Evolutionary conservation across 23 red algal genomes (phyloP).

Genomic region (Chondrus crispus): DNA sequence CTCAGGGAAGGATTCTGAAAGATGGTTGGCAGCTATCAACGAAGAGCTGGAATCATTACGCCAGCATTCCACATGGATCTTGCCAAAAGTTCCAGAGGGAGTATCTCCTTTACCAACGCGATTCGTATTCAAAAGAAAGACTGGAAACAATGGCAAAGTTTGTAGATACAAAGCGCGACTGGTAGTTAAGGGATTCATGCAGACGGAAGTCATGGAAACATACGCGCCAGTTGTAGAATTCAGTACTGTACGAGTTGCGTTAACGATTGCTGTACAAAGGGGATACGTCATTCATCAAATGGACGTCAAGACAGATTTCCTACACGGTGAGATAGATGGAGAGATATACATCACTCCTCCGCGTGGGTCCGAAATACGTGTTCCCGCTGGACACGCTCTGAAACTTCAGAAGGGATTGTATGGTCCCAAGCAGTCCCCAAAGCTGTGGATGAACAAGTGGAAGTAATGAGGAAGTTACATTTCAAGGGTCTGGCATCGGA

Average conservation of each 20-base stretch:
- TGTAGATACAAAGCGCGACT: background rate
- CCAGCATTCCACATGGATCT: background rate
- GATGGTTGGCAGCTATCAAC: background rate
- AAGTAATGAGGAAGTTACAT: background rate
- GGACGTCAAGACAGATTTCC: background rate
- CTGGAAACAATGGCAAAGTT: background rate
- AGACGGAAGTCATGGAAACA: background rate
- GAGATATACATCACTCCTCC: background rate
- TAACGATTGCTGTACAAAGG: background rate
- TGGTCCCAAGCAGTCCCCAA: conserved; percentile 21
- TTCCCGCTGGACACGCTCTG: background rate
- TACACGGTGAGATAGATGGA: background rate
- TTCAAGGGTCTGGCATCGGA: background rate
- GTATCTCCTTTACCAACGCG: background rate
- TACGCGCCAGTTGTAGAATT: background rate
- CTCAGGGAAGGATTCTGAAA: background rate
- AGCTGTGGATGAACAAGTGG: background rate
- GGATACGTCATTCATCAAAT: background rate
- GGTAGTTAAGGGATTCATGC: background rate
- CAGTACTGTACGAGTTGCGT: background rate
- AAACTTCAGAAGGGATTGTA: background rate
- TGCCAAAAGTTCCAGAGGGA: background rate
- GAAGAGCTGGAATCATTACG: background rate
- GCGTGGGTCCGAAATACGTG: background rate
- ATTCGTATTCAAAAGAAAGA: background rate